phyloP scores from a whole-genome alignment of 2,329 filamentous ascomycete genomes.

The Apiospora malaysiana region DNA sequence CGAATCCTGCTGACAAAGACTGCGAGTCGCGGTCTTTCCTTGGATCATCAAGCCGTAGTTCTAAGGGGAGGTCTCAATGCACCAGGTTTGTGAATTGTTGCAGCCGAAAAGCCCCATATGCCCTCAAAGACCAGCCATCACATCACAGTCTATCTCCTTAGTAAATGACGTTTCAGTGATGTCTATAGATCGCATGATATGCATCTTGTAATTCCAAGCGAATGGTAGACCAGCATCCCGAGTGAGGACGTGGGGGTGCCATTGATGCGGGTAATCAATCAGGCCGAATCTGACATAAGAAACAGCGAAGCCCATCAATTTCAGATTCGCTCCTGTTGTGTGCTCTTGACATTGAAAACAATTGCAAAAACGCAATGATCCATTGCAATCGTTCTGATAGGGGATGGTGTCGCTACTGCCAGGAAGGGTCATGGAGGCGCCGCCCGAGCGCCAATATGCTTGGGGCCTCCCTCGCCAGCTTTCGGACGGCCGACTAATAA shows the following conservation, averaged over 20 bases:
- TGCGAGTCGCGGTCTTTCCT: no score
- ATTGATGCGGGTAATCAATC: neutral
- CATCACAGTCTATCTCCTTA: neutral
- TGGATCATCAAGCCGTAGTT: no score
- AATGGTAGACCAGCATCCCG: neutral
- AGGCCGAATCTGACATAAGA: neutral
- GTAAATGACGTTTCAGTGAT: neutral
- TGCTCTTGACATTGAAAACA: neutral
- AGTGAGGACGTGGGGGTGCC: neutral
- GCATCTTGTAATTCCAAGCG: neutral
- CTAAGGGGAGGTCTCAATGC: no score
- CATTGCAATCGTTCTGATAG: neutral
- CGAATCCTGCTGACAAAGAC: no score
- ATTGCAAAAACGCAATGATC: neutral
- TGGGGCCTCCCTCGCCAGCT: no score
- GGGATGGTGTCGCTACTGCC: neutral
- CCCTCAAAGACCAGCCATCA: no score
- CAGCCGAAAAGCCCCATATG: no score
- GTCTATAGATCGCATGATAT: neutral
- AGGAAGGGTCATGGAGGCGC: no score
- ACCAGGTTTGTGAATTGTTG: no score
- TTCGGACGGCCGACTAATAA: no score
- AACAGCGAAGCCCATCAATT: neutral
- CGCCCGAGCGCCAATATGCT: neutral
- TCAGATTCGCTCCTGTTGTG: neutral